Evolutionary conservation across 345 rosid genomes (phyloP), one percentile per base, ranked within the genome.

Genomic region (Brassica juncea): DNA sequence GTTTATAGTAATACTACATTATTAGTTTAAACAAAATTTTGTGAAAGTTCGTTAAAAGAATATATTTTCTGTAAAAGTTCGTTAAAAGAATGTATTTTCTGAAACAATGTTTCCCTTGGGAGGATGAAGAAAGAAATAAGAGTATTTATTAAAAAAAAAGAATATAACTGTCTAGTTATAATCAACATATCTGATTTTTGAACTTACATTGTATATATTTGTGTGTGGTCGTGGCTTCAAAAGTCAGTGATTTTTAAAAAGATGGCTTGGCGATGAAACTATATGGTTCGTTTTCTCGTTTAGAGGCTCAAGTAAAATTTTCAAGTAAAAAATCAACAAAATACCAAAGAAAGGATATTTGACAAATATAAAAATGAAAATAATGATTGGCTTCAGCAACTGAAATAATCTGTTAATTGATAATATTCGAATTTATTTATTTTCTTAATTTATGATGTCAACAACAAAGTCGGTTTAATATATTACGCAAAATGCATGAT

Each of bases 301-400:
- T 11, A 27, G 16, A 60, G 16, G 16, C 65, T 60, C 65, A 27
- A 61, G 35, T 27, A 27, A 62, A 30, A 1, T 23, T 57, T 71
- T 4, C 2, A 72, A 74, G 37, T 74, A 54, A 32, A 52, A 19
- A 19, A 19, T 19, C 19, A 19, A 19, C 19, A 19, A 61, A 8
- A 61, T 32, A 68, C 12, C 42, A 58, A 60, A 60, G 4, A 42
- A 12, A 4, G 19, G 28, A 39, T 15, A 30, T 14, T 37, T 3
- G 8, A 6, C 28, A 61, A 69, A 19, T 58, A 35, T 71, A 19
- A 25, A 42, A 30, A 21, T 57, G 30, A n/a, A 72, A 78, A 66
- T 58, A 42, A 44, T 79, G 77, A 79, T 79, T 67, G 78, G 82
- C 34, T 72, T 66, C 70, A 73, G 60, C 74, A 28, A 68, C 74